phyloP scores from a whole-genome alignment of 495 filamentous ascomycete species.

The Lasiosphaeria ovina region DNA sequence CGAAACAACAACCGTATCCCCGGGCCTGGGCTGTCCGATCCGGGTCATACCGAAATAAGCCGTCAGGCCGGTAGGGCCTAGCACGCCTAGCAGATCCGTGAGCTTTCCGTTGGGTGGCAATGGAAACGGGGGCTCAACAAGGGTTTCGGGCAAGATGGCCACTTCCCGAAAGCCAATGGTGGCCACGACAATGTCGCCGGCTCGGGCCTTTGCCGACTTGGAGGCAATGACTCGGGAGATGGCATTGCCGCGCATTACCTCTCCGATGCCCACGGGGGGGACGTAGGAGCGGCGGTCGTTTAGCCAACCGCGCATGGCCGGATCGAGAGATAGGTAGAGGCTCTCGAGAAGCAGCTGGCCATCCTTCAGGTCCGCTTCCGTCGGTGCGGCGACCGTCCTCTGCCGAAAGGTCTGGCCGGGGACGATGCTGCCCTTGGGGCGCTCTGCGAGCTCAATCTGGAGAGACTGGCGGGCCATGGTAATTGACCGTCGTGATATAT shows the following conservation, averaged over 20 bases:
- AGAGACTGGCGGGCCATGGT: slow-evolving; percentile 42
- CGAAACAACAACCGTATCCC: slow-evolving; percentile 66
- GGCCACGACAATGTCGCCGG: slow-evolving; percentile 55
- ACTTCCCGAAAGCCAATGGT: slow-evolving; percentile 62
- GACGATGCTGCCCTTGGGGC: slow-evolving; percentile 45
- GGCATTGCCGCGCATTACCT: slow-evolving; percentile 63
- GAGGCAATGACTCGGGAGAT: slow-evolving; percentile 52
- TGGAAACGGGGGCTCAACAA: slow-evolving; percentile 43
- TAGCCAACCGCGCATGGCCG: slow-evolving; percentile 79
- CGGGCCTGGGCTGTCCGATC: slow-evolving; percentile 52
- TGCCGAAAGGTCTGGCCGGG: slow-evolving; percentile 55
- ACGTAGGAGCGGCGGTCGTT: slow-evolving; percentile 64
- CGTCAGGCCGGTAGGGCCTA: slow-evolving; percentile 60
- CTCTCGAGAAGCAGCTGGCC: slow-evolving; percentile 64
- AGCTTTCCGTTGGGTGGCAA: slow-evolving; percentile 49
- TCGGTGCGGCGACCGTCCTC: slow-evolving; percentile 43
- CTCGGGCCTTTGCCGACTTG: slow-evolving; percentile 41
- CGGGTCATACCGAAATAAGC: slow-evolving; percentile 68
- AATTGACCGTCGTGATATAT: not conserved
- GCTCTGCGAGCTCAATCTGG: slow-evolving; percentile 49
- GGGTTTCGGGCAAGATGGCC: slow-evolving; percentile 49
- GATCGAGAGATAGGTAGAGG: slow-evolving; percentile 74
- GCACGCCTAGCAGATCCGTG: slow-evolving; percentile 62
- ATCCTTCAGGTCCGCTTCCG: slow-evolving; percentile 47
- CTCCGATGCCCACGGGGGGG: slow-evolving; percentile 62